Base-by-base conservation (phyloP, 78 protist genomes). In the Anaeramoeba ignava region DNA sequence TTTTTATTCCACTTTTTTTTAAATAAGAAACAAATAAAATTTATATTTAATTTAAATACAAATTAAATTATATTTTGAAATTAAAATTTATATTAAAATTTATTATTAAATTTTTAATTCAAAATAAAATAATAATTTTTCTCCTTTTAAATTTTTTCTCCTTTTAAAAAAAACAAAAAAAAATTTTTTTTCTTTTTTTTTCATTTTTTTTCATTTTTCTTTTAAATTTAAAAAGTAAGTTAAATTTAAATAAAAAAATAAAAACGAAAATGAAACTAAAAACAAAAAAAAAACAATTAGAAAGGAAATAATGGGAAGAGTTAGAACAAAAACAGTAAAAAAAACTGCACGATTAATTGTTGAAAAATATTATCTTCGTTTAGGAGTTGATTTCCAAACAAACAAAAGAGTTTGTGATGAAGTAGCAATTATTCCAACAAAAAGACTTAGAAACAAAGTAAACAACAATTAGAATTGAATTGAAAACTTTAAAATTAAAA, bases 321-420 rank as follows among this genome's bases (percentile, higher is more conserved):
- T 98, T 33, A 89, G 99, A 81, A 98, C 98, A n/a, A 97, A 97
- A 94, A 96, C 99, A 39, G 96, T 98, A 83, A 98, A 98, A 97
- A 91, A 91, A 89, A 98, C 99, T 2, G 91, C 99, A 3, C 94
- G 96, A 37, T 83, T 88, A 78, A 83, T 97, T 91, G 92, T 98
- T 83, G 99, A 98, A 93, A 95, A 94, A 96, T 95, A 96, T 92
- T 98, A 97, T 91, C 88, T 97, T 81, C 89, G 93, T 41, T 93
- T 98, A 82, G 92, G 96, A 73, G 27, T 67, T 33, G 99, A 98
- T 89, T 98, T 97, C 94, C 97, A 97, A 39, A 90, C 92, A 88
- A 98, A 98, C 98, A 98, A 98, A 94, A 88, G 93, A 23, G 81
- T 97, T 36, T 78, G 83, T 79, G 96, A 92, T 39, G 98, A 96